Percentiles rank a stretch among this genome's conserved stretches.
Evolutionary conservation across 2,329 filamentous ascomycete genomes (phyloP).

Genomic region (Escovopsis sp.): DNA sequence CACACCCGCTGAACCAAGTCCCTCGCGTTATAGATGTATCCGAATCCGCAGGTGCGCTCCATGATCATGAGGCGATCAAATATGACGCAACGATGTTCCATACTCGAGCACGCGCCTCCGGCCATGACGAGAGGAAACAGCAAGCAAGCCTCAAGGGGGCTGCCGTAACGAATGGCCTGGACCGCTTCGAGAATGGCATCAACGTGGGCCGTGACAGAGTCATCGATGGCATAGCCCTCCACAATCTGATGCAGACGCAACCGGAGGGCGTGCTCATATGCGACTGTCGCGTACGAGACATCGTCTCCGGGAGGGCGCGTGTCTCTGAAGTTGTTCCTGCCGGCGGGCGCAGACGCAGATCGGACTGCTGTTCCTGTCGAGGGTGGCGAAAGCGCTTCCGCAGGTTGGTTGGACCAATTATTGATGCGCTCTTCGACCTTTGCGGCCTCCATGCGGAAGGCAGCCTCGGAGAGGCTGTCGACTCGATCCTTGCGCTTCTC

Average conservation of each 20-base stretch:
- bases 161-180: constrained; percentile 26
- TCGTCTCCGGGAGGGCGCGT: constrained; percentile 10
- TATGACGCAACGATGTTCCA: constrained; percentile 23
- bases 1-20: constrained; percentile 26
- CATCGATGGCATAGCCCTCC: constrained; percentile 23
- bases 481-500: constrained; percentile 18
- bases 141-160: constrained; percentile 24
- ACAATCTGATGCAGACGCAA: constrained; percentile 28
- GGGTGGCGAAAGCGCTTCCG: constrained; percentile 10
- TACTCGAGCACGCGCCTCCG: constrained; percentile 20
- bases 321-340: too few relatives aligned
- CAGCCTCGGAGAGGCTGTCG: constrained; percentile 15
- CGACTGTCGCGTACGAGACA: constrained; percentile 20
- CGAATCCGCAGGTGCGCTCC: constrained; percentile 28
- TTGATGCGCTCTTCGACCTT: constrained; percentile 22
- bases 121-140: constrained; percentile 28
- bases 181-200: constrained; percentile 20
- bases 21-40: constrained; percentile 25
- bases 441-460: constrained; percentile 15
- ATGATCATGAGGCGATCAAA: constrained; percentile 27
- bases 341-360: too few relatives aligned
- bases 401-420: constrained; percentile 21
- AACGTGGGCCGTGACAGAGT: constrained; percentile 20
- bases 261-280: constrained; percentile 27
- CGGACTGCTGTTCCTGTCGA: constrained; percentile 10